Percentiles rank a stretch among this genome's conserved stretches.
These are phyloP conservation scores for Aristolochia contorta DNA, from an alignment of 164 flowering plant species.

Conservation along the genomic window DNA sequence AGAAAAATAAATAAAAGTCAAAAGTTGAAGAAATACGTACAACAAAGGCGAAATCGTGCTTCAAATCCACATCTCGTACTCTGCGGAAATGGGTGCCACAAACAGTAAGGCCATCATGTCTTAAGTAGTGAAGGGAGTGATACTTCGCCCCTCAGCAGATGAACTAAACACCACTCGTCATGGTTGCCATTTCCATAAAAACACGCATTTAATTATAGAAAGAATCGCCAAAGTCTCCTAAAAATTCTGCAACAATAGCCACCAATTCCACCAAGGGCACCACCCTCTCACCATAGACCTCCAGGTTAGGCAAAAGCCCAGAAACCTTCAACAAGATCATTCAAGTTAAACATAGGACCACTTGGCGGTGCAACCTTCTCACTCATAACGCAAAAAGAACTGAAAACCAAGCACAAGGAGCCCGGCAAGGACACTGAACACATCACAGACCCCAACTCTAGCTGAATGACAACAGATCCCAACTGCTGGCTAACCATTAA, in stretches of 20 bases:
- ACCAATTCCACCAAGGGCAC: constrained; percentile 69
- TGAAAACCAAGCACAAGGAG: too few relatives aligned
- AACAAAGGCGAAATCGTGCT: constrained; percentile 90
- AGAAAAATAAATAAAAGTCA: neutral
- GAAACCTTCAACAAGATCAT: constrained; percentile 71
- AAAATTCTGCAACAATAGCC: constrained; percentile 57
- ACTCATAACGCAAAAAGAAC: neutral
- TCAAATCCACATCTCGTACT: constrained; percentile 99
- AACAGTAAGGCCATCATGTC: constrained; percentile 97
- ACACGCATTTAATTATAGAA: constrained; percentile 78
- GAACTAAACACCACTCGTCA: constrained; percentile 91
- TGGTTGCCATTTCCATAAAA: constrained; percentile 69
- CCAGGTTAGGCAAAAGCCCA: constrained; percentile 63
- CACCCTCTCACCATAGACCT: constrained; percentile 60
- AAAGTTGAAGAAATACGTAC: constrained; percentile 41
- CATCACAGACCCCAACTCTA: too few relatives aligned
- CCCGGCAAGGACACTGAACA: too few relatives aligned
- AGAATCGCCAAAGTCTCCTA: constrained; percentile 85
- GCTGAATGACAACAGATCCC: too few relatives aligned
- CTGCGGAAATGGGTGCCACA: constrained; percentile 95
- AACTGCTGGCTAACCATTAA: too few relatives aligned
- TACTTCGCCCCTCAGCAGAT: constrained; percentile 73
- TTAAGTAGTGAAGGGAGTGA: constrained; percentile 56
- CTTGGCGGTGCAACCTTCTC: constrained; percentile 30
- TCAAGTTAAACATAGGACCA: constrained; percentile 47